A percentile compares a stretch with the other conserved stretches of the same genome.
phyloP scores from a whole-genome alignment of 495 filamentous ascomycete species.

The Xeromyces bisporus region DNA sequence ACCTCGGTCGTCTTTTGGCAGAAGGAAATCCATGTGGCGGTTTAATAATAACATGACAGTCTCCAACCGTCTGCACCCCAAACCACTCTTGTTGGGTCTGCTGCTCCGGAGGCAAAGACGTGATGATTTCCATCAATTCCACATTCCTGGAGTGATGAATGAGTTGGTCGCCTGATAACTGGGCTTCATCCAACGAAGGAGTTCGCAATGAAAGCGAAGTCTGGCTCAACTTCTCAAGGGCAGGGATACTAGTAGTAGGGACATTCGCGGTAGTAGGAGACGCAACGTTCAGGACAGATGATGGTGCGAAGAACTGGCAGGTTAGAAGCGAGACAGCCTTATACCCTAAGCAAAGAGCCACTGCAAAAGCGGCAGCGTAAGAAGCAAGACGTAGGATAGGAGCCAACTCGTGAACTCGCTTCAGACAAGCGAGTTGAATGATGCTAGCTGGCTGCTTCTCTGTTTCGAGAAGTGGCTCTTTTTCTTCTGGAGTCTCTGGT shows the following conservation, averaged over 20 bases:
- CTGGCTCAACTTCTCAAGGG: constrained; percentile 8
- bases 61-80: constrained; percentile 44
- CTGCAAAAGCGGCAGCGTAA: constrained; percentile 23
- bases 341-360: constrained; percentile 22
- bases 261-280: constrained; percentile 4
- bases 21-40: constrained; percentile 32
- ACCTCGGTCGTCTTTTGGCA: constrained; percentile 31
- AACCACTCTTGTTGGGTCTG: constrained; percentile 22
- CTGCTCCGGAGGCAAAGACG: constrained; percentile 5
- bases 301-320: constrained; percentile 12
- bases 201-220: constrained; percentile 14
- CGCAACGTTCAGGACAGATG: constrained; percentile 9
- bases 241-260: constrained; percentile 7
- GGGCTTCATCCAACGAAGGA: constrained; percentile 7
- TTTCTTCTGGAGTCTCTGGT: constrained; percentile 2
- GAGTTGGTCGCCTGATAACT: constrained; percentile 4
- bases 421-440: constrained; percentile 12
- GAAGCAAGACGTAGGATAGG: constrained; percentile 23
- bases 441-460: constrained; percentile 18
- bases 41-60: constrained; percentile 43
- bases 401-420: constrained; percentile 21
- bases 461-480: constrained; percentile 7
- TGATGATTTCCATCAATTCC: constrained; percentile 7
- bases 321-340: constrained; percentile 11
- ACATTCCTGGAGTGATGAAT: constrained; percentile 6